Percentiles rank a stretch among this genome's conserved stretches.
These are phyloP conservation scores for Stephanodiscus triporus DNA, from an alignment of 108 stramenopile species.

Conservation along the genomic window DNA sequence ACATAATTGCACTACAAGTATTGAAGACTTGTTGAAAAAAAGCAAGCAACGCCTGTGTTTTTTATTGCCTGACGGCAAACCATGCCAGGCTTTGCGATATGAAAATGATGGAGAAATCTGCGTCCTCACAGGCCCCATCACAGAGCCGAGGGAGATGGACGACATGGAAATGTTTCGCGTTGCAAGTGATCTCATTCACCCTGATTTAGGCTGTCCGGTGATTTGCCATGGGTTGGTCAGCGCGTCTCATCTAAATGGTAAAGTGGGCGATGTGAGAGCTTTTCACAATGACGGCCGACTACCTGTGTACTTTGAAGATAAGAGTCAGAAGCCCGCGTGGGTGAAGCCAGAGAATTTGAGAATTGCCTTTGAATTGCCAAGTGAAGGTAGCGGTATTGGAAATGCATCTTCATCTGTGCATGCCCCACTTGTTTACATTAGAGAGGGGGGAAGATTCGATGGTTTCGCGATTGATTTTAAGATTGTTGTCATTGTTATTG, in stretches of 20 bases:
- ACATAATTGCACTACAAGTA: not conserved
- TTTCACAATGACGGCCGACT: not conserved
- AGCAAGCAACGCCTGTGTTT: not conserved
- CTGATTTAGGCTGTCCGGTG: conserved; percentile 6
- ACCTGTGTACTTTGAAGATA: conserved; percentile 8
- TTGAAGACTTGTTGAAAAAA: not conserved
- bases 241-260: conserved; percentile 12
- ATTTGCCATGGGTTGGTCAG: conserved; percentile 17
- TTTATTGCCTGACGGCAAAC: not conserved
- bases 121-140: conserved; percentile 11
- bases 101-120: conserved; percentile 1
- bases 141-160: not conserved
- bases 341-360: conserved; percentile 3
- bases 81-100: conserved; percentile 11
- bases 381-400: too few relatives aligned
- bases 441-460: too few relatives aligned
- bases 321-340: not conserved
- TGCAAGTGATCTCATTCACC: not conserved
- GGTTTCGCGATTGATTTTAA: too few relatives aligned
- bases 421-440: too few relatives aligned
- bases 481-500: too few relatives aligned
- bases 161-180: not conserved
- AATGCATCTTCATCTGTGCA: too few relatives aligned
- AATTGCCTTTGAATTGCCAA: conserved; percentile 17
- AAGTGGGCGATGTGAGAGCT: conserved; percentile 6